Evolutionary conservation across 1,139 yeast species (phyloP), one percentile per base, ranked within the genome.

Genomic region (Schwanniomyces etchellsii): DNA sequence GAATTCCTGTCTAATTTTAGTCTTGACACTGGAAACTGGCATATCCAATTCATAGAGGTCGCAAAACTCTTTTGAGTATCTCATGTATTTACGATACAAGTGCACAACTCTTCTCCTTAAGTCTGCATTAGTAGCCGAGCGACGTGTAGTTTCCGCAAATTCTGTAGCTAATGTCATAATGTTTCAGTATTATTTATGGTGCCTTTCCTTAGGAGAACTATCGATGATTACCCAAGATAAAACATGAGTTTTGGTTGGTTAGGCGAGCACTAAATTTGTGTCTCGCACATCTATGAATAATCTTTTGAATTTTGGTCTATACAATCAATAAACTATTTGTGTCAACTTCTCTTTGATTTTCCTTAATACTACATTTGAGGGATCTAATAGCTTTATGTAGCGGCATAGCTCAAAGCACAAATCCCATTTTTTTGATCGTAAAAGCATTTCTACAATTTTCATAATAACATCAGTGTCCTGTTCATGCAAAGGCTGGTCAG

Each of bases 1-100:
- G 47, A 85, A 85, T 57, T 85, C 94, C 57, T 84, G 94, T 70
- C 95, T 79, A 43, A 85, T 72, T 59, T 81, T 83, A 36, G 95
- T 82, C 57, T 85, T 79, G 38, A 84, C 80, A 40, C 74, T 73
- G 26, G 91, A 77, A n/a, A 82, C 78, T 27, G 95, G 93, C 68
- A 81, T 74, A 56, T 83, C 88, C 55, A 84, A 68, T 59, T 82
- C 91, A 58, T 85, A 85, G 50, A 77, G 60, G 58, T 77, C 76
- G 44, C 77, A 74, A 50, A 79, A 69, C 42, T 75, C 80, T 37
- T 72, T 62, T 36, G 81, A 74, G 57, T 73, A 70, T 59, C 82
- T 76, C 52, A 75, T 72, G 52, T 70, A 85, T 50, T 74, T 71
- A 45, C 95, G 76, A 70, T 85, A 85, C 37, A 85, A 70, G 39